These are phyloP conservation scores for Phlegmacium glaucopus DNA, from an alignment of 768 basidiomycete species.

Conservation along the genomic window DNA sequence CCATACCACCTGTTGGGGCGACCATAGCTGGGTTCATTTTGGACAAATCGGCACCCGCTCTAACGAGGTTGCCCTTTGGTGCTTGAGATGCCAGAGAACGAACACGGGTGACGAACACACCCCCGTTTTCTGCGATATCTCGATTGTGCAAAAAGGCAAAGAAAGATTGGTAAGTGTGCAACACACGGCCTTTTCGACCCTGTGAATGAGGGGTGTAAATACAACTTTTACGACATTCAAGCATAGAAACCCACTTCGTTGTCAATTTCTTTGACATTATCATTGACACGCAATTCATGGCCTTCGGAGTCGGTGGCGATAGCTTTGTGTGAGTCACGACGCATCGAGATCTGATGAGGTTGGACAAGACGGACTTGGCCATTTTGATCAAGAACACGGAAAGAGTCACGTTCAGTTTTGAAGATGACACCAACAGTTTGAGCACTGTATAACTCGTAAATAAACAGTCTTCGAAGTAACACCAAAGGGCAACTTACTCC, in stretches of 20 bases:
- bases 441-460: conserved; percentile 43
- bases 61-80: conserved; percentile 75
- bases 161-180: conserved; percentile 93
- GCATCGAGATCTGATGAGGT: conserved; percentile 93
- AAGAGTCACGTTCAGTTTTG: conserved; percentile 93
- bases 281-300: conserved; percentile 81
- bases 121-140: conserved; percentile 86
- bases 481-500: conserved; percentile 58
- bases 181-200: conserved; percentile 83
- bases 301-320: conserved; percentile 90
- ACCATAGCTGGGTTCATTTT: conserved; percentile 88
- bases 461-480: neutral
- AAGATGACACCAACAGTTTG: conserved; percentile 97
- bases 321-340: conserved; percentile 73
- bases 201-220: conserved; percentile 25
- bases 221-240: neutral
- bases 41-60: conserved; percentile 69
- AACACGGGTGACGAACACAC: conserved; percentile 90
- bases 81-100: conserved; percentile 81
- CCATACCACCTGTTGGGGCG: conserved; percentile 68
- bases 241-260: conserved; percentile 61
- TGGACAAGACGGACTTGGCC: conserved; percentile 86
- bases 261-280: conserved; percentile 90
- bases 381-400: conserved; percentile 95
- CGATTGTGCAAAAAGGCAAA: conserved; percentile 94